phyloP scores from a whole-genome alignment of 495 filamentous ascomycete genomes.

The Aspergillus avenaceus region DNA sequence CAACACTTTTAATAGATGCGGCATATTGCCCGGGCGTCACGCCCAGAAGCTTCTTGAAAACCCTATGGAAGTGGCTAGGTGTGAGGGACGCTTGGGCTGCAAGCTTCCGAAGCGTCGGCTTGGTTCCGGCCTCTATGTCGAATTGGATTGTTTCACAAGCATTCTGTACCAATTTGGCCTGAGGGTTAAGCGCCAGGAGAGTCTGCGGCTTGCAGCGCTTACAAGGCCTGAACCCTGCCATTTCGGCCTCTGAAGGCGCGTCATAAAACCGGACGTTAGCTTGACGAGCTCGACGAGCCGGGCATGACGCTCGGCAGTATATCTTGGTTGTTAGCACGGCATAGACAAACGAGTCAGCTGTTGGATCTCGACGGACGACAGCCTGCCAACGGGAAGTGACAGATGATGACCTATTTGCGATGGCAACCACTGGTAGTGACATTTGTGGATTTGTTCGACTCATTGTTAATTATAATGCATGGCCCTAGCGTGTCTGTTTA shows the following conservation, averaged over 20 bases:
- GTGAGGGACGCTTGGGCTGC: constrained; percentile 52
- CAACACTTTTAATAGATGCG: constrained; percentile 1
- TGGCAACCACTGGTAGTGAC: too few relatives aligned
- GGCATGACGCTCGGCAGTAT: constrained; percentile 60
- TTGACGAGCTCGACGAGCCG: constrained; percentile 56
- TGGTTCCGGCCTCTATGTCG: constrained; percentile 22
- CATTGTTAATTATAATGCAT: too few relatives aligned
- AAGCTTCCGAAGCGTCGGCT: constrained; percentile 45
- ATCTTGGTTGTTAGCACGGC: constrained; percentile 58
- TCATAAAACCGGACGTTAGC: constrained; percentile 59
- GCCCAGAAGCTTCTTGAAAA: constrained; percentile 57
- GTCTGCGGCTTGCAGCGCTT: constrained; percentile 59
- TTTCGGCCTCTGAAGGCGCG: constrained; percentile 49
- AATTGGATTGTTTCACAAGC: constrained; percentile 35
- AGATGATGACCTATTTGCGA: too few relatives aligned
- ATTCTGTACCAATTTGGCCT: constrained; percentile 39
- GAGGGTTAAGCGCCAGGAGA: constrained; percentile 35
- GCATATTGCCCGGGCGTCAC: constrained; percentile 58
- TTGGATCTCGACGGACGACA: constrained; percentile 46
- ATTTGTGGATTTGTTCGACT: too few relatives aligned
- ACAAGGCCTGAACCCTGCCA: constrained; percentile 56
- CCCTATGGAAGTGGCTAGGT: constrained; percentile 59
- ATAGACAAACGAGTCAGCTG: constrained; percentile 55
- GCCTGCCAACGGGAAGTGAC: constrained; percentile 52
- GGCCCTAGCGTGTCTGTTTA: not conserved